These are phyloP conservation scores for Mycena vulgaris DNA, from an alignment of 768 basidiomycete species.

Conservation along the genomic window DNA sequence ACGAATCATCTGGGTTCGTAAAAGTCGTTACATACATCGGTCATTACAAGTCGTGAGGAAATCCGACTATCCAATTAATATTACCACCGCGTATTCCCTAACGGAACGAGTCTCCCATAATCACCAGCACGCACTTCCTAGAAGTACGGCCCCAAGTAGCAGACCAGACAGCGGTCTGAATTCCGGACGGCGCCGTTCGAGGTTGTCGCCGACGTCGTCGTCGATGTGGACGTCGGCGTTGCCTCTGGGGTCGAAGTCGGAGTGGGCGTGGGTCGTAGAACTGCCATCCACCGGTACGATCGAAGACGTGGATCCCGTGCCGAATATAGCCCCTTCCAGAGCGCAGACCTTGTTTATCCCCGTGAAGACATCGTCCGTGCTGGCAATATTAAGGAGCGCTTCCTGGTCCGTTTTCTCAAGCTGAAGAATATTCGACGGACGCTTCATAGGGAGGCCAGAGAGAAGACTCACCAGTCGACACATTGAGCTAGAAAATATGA, in stretches of 20 bases:
- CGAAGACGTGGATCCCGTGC: slow-evolving; percentile 60
- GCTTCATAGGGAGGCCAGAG: slow-evolving; percentile 4
- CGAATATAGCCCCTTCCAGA: slow-evolving; percentile 66
- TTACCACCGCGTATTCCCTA: slow-evolving; percentile 3
- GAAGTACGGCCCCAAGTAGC: neutral
- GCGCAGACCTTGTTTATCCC: slow-evolving; percentile 70
- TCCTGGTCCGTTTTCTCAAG: slow-evolving; percentile 73
- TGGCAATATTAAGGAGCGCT: slow-evolving; percentile 60
- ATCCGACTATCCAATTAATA: neutral
- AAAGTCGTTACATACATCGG: slow-evolving; percentile 22
- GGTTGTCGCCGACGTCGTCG: neutral
- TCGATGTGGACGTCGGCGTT: slow-evolving; percentile 37
- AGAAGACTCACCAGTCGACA: slow-evolving; percentile 69
- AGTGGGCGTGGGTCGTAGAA: slow-evolving; percentile 35
- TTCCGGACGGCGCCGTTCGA: neutral
- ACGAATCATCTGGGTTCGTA: neutral
- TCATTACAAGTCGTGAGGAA: slow-evolving; percentile 21
- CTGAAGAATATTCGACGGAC: slow-evolving; percentile 46
- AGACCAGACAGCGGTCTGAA: neutral
- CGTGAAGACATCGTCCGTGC: slow-evolving; percentile 64
- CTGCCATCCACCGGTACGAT: slow-evolving; percentile 36
- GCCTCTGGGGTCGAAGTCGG: slow-evolving; percentile 28
- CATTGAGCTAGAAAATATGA: slow-evolving; percentile 64
- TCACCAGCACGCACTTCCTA: too few species aligned
- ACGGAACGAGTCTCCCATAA: neutral